Conservation (phyloP, 257 asterid species). For the Lantana camara region DNA sequence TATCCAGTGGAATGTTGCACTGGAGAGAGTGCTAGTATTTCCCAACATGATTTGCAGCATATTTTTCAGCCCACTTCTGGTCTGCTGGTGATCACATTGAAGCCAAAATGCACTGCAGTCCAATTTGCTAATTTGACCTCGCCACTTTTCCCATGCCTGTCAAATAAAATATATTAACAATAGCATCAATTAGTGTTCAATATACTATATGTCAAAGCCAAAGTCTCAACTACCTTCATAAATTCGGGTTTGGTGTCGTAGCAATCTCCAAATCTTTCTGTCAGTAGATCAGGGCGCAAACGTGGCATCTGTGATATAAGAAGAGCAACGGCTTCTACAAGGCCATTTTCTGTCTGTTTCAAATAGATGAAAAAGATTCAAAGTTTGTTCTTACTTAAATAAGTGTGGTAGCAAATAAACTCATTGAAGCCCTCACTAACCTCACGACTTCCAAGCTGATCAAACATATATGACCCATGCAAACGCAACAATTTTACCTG, state of each 20-base stretch:
- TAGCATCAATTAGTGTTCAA: neutral
- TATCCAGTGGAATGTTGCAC: constrained; percentile 79
- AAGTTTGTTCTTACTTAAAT: constrained; percentile 18
- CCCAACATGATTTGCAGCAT: constrained; percentile 94
- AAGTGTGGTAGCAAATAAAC: constrained; percentile 3
- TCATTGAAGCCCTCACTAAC: constrained; percentile 36
- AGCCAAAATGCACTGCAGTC: constrained; percentile 94
- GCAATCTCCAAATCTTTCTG: constrained; percentile 71
- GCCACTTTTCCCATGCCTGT: constrained; percentile 99
- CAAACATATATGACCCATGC: constrained; percentile 87
- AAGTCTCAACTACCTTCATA: constrained; percentile 61
- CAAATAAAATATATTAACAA: constrained; percentile 30
- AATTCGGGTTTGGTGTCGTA: constrained; percentile 81
- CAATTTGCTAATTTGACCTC: constrained; percentile 81
- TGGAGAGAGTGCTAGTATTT: constrained; percentile 63
- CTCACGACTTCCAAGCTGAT: constrained; percentile 92
- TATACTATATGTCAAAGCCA: constrained; percentile 16
- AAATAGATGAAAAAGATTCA: constrained; percentile 22
- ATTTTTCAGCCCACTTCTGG: constrained; percentile 76
- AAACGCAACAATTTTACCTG: constrained; percentile 87
- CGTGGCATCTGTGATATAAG: constrained; percentile 91
- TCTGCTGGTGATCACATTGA: constrained; percentile 82
- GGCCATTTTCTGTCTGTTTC: constrained; percentile 89
- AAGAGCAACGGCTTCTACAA: constrained; percentile 91
- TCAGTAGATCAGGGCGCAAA: constrained; percentile 59